phyloP scores from a whole-genome alignment of 2,329 filamentous ascomycete species.

The Ophiostoma australiae region DNA sequence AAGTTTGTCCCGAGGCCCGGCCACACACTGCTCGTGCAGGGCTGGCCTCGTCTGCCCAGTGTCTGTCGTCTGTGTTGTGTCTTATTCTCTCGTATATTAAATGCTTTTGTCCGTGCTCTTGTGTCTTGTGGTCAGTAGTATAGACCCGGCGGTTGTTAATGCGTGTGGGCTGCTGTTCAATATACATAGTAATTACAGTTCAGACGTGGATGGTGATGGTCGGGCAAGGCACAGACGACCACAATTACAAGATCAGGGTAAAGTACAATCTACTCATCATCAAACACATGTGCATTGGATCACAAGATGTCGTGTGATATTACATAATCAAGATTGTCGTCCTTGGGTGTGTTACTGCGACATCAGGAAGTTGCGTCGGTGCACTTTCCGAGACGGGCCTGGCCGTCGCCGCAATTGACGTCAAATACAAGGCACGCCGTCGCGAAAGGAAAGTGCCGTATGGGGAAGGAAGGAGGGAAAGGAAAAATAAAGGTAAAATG shows the following conservation, averaged over 20 bases:
- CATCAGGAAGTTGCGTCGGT: not conserved
- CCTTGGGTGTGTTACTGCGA: not conserved
- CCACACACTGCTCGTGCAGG: not conserved
- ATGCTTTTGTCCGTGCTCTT: not conserved
- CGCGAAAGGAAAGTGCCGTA: not conserved
- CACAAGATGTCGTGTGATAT: not conserved
- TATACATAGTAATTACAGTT: too few species aligned
- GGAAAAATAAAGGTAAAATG: not conserved
- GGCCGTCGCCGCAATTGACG: not conserved
- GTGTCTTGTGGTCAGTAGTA: not conserved
- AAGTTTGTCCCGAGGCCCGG: not conserved
- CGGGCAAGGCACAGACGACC: too few species aligned
- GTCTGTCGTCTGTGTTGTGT: not conserved
- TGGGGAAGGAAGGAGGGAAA: constrained; percentile 5
- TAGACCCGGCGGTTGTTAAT: not conserved
- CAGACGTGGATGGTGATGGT: too few species aligned
- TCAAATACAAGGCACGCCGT: constrained; percentile 1
- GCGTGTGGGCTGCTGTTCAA: too few species aligned
- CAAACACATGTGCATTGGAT: not conserved
- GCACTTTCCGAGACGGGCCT: not conserved
- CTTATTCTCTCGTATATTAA: not conserved
- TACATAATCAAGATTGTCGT: not conserved
- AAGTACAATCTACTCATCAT: not conserved
- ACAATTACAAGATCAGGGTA: too few species aligned
- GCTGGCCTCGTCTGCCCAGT: not conserved